Base-by-base conservation (phyloP, 2,329 filamentous ascomycete genomes). In the Peltaster fructicola region DNA sequence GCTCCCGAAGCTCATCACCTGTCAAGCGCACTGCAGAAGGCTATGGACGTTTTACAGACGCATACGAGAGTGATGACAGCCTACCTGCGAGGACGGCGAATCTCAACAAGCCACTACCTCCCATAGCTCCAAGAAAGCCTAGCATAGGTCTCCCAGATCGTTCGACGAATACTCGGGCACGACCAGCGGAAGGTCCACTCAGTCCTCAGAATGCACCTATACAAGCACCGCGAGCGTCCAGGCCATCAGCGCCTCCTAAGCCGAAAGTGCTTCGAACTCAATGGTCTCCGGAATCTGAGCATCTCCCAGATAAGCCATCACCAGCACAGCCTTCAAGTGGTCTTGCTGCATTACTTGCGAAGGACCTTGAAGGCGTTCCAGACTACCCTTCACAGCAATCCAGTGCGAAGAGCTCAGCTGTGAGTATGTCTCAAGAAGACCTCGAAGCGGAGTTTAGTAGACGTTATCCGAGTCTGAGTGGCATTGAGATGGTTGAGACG, bases 401-500 rank as follows among this genome's bases (percentile, higher is more conserved):
- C 20, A 34, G 32, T 22, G 24, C 19, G 13, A 13, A 20, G 26
- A 24, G 3, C 5, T 4, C 8, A 11, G 14, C 14, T 18, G 17
- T 17, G n/a, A 12, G 10, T n/a, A 8, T 9, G 16, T 13, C 4
- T 15, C 22, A 6, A 14, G 14, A 22, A 8, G 21, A 30, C 15
- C 16, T 30, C 9, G 67, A 73, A 33, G 53, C 54, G 12, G 65
- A 79, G 44, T 93, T 95, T 47, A 74, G 73, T 32, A 82, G 82
- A 51, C 63, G 81, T 30, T 93, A 82, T 51, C 85, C 85, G 1
- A 90, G 77, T 45, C 55, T 95, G 30, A 73, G 72, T 28, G 68
- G 80, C 7, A 67, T 93, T 38, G 84, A 93, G 55, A 78, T 85
- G 71, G 75, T 81, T n/a, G 78, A 88, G 53, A 37, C 29, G 22